phyloP scores from a whole-genome alignment of 352 stramenopile species.

The Phytophthora lateralis region DNA sequence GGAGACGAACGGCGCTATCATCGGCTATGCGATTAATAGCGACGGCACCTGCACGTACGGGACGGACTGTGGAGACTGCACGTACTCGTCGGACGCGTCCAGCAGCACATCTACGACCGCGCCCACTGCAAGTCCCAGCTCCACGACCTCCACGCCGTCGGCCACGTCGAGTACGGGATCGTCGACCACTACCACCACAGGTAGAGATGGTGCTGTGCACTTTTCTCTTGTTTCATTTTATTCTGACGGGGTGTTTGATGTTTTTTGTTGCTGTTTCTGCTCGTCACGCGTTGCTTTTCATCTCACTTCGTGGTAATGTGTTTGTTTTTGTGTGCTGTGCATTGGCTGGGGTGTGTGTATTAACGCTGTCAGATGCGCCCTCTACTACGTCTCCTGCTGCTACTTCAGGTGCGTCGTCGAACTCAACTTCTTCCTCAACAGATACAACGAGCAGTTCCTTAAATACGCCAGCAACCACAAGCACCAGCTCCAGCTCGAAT shows the following conservation, averaged over 20 bases:
- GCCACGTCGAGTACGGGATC: constrained; percentile 16
- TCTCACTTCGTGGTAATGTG: constrained; percentile 20
- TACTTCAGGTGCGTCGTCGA: constrained; percentile 28
- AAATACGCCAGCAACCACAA: constrained; percentile 2
- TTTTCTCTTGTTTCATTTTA: constrained; percentile 2
- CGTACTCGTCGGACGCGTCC: constrained; percentile 20
- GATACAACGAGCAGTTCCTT: constrained; percentile 10
- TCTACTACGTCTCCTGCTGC: constrained; percentile 25
- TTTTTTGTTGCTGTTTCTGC: constrained; percentile 9
- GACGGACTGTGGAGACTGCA: constrained; percentile 43
- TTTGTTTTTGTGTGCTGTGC: constrained; percentile 13
- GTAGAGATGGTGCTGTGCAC: constrained; percentile 9
- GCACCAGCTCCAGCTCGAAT: constrained; percentile 22
- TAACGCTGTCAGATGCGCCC: constrained; percentile 32
- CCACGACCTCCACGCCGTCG: constrained; percentile 20
- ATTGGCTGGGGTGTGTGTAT: constrained; percentile 21
- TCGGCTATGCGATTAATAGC: constrained; percentile 36
- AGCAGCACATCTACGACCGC: constrained; percentile 9
- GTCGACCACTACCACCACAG: constrained; percentile 20
- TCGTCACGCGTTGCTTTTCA: constrained; percentile 2
- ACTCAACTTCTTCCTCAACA: constrained; percentile 19
- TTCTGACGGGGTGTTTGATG: constrained; percentile 24
- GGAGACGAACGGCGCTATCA: constrained; percentile 24
- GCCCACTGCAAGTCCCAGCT: constrained; percentile 5
- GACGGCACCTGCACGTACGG: constrained; percentile 41